Conservation (phyloP, 1,284 basidiomycete genomes). For the Irpex lacteus region DNA sequence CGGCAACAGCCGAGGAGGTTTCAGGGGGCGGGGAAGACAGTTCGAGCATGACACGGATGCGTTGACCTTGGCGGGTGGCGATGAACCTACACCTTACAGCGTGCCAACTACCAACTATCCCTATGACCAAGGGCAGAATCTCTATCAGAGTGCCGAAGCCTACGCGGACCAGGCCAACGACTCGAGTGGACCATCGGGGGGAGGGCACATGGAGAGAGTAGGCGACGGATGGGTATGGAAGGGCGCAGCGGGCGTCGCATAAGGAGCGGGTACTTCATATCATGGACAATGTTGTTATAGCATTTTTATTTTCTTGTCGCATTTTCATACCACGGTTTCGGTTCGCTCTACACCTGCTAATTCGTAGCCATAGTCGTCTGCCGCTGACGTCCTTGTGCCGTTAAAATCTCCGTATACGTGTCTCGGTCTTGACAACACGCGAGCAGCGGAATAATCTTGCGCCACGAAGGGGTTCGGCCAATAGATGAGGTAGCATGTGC, state of each 20-base stretch:
- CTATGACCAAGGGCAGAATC: background rate
- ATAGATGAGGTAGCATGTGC: constrained; percentile 53
- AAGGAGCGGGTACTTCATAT: constrained; percentile 5
- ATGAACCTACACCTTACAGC: constrained; percentile 9
- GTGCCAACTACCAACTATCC: background rate
- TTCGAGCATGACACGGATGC: constrained; percentile 43
- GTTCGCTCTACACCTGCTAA: constrained; percentile 46
- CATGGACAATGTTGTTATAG: constrained; percentile 8
- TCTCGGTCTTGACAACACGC: constrained; percentile 35
- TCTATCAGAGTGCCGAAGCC: background rate
- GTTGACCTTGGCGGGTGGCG: constrained; percentile 50
- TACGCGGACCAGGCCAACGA: background rate
- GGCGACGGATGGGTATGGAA: constrained; percentile 66
- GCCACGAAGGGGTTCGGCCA: constrained; percentile 59
- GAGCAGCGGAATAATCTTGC: constrained; percentile 22
- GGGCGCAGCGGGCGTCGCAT: constrained; percentile 25
- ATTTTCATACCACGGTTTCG: constrained; percentile 39
- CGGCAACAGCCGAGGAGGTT: constrained; percentile 33
- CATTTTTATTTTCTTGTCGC: constrained; percentile 19
- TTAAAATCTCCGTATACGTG: constrained; percentile 33
- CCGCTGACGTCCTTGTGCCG: constrained; percentile 19
- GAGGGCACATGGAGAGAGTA: constrained; percentile 58
- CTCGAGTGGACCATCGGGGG: constrained; percentile 11
- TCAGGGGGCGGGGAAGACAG: constrained; percentile 22
- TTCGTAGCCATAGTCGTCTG: constrained; percentile 40